Conservation (phyloP, 306 rosid species). For the Malus orientalis region DNA sequence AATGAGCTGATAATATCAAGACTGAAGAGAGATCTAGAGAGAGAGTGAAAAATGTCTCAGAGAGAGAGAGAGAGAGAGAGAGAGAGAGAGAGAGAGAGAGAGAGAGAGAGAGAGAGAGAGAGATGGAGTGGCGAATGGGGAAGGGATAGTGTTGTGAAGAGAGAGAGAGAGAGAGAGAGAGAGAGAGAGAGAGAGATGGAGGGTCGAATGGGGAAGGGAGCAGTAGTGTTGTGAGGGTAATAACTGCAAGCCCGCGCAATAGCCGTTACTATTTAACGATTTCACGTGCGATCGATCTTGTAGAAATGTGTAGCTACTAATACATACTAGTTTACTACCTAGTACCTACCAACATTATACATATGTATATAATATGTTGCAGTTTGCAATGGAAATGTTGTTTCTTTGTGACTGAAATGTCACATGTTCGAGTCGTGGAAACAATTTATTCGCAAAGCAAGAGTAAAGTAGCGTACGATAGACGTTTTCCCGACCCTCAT, state of each 20-base stretch:
- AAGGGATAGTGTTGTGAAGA: constrained; percentile 11
- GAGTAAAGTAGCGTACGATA: fast-evolving
- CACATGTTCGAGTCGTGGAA: too few species aligned
- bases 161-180: not conserved
- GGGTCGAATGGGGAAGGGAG: not conserved
- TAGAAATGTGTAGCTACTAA: not conserved
- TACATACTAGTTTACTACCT: not conserved
- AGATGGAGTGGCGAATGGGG: not conserved
- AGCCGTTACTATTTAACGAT: constrained; percentile 51
- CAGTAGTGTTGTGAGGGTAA: constrained; percentile 26
- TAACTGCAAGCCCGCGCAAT: constrained; percentile 48
- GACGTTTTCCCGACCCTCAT: too few species aligned
- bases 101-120: not conserved
- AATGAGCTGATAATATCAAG: not conserved
- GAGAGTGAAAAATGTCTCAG: not conserved
- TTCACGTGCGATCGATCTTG: constrained; percentile 36
- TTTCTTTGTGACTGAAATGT: too few species aligned
- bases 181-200: constrained; percentile 4
- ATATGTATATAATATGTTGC: not conserved
- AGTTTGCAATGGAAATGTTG: too few species aligned
- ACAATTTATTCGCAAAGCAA: too few species aligned
- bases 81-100: constrained; percentile 1
- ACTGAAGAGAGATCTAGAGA: not conserved
- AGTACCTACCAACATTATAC: not conserved
- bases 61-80: not conserved